Conservation (phyloP, 768 basidiomycete genomes). For the Lentinula sp. region DNA sequence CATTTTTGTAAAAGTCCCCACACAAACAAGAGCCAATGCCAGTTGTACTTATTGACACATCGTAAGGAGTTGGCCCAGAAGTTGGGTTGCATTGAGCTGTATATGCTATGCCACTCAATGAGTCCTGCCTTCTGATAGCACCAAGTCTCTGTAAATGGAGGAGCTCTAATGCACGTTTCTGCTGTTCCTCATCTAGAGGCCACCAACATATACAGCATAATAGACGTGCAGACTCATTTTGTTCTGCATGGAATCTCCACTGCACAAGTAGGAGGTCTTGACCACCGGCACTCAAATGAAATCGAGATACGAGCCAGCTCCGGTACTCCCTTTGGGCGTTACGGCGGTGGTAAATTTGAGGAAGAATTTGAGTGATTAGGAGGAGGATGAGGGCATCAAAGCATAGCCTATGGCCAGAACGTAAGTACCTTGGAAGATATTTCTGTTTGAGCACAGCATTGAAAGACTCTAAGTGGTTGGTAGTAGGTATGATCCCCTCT, state of each 20-base stretch:
- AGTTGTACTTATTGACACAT: background rate
- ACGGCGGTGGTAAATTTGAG: constrained; percentile 1
- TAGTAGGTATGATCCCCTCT: constrained; percentile 11
- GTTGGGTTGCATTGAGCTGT: background rate
- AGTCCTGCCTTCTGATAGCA: too few species aligned
- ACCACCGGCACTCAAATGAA: background rate
- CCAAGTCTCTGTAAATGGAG: background rate
- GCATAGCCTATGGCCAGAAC: constrained; percentile 17
- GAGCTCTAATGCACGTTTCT: background rate
- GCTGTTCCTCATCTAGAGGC: background rate
- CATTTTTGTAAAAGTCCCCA: background rate
- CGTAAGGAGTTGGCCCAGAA: background rate
- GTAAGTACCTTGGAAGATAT: constrained; percentile 18
- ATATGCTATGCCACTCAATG: background rate
- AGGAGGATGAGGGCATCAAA: constrained; percentile 18
- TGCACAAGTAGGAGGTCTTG: background rate
- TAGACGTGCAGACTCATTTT: background rate
- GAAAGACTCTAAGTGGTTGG: constrained; percentile 19
- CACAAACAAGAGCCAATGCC: background rate
- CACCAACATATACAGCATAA: background rate
- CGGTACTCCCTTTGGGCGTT: background rate
- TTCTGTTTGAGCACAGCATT: constrained; percentile 21
- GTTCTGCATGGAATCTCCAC: background rate
- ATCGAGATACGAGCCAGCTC: background rate
- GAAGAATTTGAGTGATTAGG: constrained; percentile 8